Base-by-base conservation (phyloP, 352 stramenopile species). In the Globisporangium canariense region DNA sequence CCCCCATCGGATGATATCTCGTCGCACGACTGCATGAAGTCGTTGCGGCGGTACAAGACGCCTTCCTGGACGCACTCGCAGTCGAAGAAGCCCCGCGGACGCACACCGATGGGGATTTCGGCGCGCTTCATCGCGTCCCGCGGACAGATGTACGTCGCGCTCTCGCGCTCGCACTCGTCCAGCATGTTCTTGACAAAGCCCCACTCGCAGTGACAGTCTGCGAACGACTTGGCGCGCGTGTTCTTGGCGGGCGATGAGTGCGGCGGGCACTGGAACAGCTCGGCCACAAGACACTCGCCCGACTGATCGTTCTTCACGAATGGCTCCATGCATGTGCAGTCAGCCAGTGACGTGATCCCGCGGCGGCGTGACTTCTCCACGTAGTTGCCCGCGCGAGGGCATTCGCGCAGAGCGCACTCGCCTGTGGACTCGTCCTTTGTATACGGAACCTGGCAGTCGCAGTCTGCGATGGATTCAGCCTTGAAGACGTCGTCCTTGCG, bases 351-450 rank as follows among this genome's bases (percentile, higher is more conserved):
- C 0, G 47, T 67, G 1, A 94, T 77, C 2, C 41, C 11, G 7
- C 34, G 46, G 6, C 62, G 58, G n/a, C 30, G 57, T 14, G n/a
- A 22, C 30, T 83, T 86, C 38, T 74, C 71, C 51, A 90, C 71
- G 62, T 95, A 95, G 71, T 95, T 92, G 32, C 84, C 86, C 2
- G 84, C 83, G 40, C 86, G 76, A 2, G 84, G 86, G 38, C 86
- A 95, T 41, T 73, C 75, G 0, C 58, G 70, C 22, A 95, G 60
- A 30, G 72, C 30, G 56, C 86, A 93, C 52, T 77, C 67, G 8
- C 78, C 77, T 2, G 78, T 86, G 20, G 67, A 67, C 4, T 77
- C 64, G 40, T 92, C 77, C 46, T 91, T 93, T 43, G 74, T 76
- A 72, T 95, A 95, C 36, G 86, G 86, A 8, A 74, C 70, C 32